Evolutionary conservation across 371 early-diverging fungal genomes (phyloP), one percentile per base, ranked within the genome.

Genomic region (Dichotomocladium elegans): DNA sequence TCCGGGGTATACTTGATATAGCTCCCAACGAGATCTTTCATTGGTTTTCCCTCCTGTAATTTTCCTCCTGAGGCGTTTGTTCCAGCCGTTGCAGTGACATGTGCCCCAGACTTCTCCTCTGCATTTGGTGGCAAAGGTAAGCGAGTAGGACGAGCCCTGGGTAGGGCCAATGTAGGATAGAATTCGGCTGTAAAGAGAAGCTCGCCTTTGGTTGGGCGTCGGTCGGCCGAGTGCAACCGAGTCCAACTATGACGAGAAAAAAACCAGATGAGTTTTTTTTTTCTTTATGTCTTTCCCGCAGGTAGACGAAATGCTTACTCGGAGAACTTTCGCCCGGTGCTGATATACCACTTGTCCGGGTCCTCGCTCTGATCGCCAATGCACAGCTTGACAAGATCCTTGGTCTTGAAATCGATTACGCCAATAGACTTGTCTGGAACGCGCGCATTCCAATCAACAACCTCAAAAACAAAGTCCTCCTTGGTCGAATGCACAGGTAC

Each of bases 381-480:
- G 19, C 66, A 51, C 41, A 72, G 64, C 27, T 69, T 55, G 19
- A 81, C 57, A 8, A 83, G 31, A 12, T 77, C 74, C 21, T 70
- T 65, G 17, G 79, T 70, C 11, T 61, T 63, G 9, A 82, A 42
- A 10, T 53, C 51, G 3, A 81, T 77, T 1, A 58, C 68, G 4
- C 95, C 95, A 30, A 93, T 62, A 0, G 74, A 63, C 43, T 82
- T 85, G 64, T 91, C 89, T 45, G 75, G 82, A 28, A 61, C 53
- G 4, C 85, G 46, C 25, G 81, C 71, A 53, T 87, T 86, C 61
- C 68, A 86, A 65, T 93, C 93, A 63, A 86, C 80, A 35, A 91
- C 67, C 59, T 93, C 91, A 41, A 93, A 67, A 7, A 80, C 78
- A 17, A 93, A 60, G 26, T 74, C 52, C 47, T 92, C 89, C 48